Evolutionary conservation across 495 filamentous ascomycete genomes (phyloP), one percentile per base, ranked within the genome.

Genomic region (Trichoderma erinaceum): DNA sequence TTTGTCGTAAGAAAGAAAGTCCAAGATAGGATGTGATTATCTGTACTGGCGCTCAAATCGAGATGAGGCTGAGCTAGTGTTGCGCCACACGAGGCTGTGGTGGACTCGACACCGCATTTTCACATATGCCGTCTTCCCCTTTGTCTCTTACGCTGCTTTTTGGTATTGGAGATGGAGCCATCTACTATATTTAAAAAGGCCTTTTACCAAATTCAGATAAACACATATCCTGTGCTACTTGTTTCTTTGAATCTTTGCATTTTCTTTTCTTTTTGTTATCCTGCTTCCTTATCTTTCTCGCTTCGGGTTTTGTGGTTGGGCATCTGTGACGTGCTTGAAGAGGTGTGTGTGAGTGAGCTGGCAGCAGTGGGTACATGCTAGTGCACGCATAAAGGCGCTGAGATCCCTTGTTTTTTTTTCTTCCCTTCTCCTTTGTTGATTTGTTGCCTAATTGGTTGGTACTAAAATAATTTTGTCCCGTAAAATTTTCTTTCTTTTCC

Each of bases 41-140:
- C 35, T 38, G 3, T 38, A 38, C 35, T 10, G 35, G 35, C 35
- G 35, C 35, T 38, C 35, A 38, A 38, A 5, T 6, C 35, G 8
- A n/a, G 50, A 10, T 56, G n/a, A 56, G 50, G 18, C 50, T 56
- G 50, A 25, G 25, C 50, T 56, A 56, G 35, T 7, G 61, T 61
- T 61, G 56, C 56, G 56, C 56, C 56, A 61, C 56, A 61, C 56
- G 56, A 61, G 56, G 56, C 56, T 61, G 56, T 18, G 46, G 46
- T 50, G 16, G 48, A n/a, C 18, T n/a, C 21, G 44, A 38, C 35
- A 38, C 35, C 35, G 35, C 35, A 38, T 38, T 38, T 38, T 38
- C 35, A n/a, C n/a, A n/a, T n/a, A n/a, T n/a, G 5, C 8, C 2
- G 5, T 38, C 35, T 38, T 38, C 5, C 35, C 35, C 35, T 38